A percentile compares a stretch with the other conserved stretches of the same genome.
phyloP scores from a whole-genome alignment of 2,329 filamentous ascomycete species.

The Aspergillus awamori region DNA sequence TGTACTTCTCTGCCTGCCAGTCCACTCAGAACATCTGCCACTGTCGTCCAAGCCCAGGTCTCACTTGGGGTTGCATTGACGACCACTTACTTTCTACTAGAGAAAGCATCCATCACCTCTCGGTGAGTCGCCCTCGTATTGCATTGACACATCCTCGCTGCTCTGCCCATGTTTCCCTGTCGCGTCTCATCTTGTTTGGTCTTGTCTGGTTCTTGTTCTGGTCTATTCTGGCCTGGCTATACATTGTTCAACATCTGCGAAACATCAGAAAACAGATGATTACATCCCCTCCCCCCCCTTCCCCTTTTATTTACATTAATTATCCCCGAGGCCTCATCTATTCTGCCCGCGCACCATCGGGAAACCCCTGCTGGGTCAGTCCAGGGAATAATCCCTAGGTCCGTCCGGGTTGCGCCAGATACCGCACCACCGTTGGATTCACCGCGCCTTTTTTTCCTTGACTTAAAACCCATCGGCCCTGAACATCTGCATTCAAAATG shows the following conservation, averaged over 20 bases:
- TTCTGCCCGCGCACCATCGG: background rate
- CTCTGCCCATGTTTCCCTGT: background rate
- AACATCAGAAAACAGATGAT: background rate
- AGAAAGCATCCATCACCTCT: background rate
- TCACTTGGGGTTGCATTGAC: background rate
- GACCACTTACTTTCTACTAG: background rate
- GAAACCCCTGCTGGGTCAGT: slow-evolving; percentile 6
- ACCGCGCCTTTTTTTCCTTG: slow-evolving; percentile 8
- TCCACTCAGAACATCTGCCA: background rate
- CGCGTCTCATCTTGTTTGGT: too few species aligned
- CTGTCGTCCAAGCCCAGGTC: background rate
- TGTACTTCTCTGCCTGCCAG: background rate
- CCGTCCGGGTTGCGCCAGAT: slow-evolving; percentile 13
- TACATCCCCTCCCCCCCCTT: background rate
- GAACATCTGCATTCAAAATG: slow-evolving; percentile 21
- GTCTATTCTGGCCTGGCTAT: too few species aligned
- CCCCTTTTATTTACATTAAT: background rate
- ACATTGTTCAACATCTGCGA: background rate
- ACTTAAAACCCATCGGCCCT: slow-evolving; percentile 8
- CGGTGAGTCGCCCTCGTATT: slow-evolving; percentile 3
- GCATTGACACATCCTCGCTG: background rate
- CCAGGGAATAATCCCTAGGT: slow-evolving; percentile 9
- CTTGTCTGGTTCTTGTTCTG: too few species aligned
- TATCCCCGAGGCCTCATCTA: background rate
- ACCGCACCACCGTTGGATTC: slow-evolving; percentile 17